Evolutionary conservation across 768 basidiomycete genomes (phyloP).

Genomic region (Panaeolus cyanescens): DNA sequence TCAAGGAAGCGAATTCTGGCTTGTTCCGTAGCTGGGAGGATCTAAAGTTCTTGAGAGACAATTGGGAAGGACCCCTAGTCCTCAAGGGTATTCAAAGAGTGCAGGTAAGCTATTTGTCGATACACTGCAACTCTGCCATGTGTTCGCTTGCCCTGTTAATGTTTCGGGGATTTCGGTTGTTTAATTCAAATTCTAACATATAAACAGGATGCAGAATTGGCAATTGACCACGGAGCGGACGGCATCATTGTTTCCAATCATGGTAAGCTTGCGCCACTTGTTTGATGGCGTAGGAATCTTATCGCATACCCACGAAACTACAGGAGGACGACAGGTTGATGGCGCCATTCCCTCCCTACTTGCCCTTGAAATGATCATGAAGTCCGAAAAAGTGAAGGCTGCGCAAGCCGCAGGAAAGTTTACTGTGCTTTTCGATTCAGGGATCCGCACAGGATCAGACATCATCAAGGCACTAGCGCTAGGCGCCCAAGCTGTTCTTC

Average conservation of each 20-base stretch:
- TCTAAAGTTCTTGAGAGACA: conserved; percentile 62
- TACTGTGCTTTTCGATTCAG: conserved; percentile 77
- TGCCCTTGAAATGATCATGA: conserved; percentile 69
- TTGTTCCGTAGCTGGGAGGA: conserved; percentile 71
- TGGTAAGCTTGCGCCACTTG: conserved; percentile 38
- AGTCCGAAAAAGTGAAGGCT: conserved; percentile 55
- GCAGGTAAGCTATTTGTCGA: conserved; percentile 39
- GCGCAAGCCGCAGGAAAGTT: conserved; percentile 64
- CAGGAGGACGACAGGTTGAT: conserved; percentile 77
- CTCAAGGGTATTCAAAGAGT: conserved; percentile 78
- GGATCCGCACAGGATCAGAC: conserved; percentile 82
- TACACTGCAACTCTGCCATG: not conserved
- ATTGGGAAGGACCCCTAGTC: conserved; percentile 78
- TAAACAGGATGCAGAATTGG: conserved; percentile 64
- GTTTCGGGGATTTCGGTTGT: too few relatives aligned
- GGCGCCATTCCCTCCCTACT: conserved; percentile 75
- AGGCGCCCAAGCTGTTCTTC: conserved; percentile 79
- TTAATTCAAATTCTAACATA: not conserved
- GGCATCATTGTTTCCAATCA: conserved; percentile 85
- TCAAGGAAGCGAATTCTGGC: conserved; percentile 64
- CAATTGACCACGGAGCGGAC: conserved; percentile 62
- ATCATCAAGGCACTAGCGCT: conserved; percentile 84
- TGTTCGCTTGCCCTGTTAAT: too few relatives aligned
- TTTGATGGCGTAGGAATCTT: not conserved
- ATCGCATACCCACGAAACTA: not conserved